Conservation (phyloP, 495 filamentous ascomycete genomes). For the Aeminium ludgeri region DNA sequence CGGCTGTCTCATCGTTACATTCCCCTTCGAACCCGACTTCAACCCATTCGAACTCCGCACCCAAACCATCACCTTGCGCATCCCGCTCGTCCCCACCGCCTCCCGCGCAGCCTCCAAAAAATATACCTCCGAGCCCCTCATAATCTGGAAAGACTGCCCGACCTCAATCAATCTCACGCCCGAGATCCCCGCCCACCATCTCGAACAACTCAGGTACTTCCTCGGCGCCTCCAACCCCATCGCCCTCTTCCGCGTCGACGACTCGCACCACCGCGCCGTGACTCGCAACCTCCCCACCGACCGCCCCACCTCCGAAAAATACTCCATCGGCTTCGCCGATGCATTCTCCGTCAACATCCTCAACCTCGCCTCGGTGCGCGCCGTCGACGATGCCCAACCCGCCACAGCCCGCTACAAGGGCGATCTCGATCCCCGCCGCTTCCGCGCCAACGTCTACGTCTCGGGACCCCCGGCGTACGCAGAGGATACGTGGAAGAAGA, state of each 20-base stretch:
- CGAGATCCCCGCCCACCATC: conserved; percentile 34
- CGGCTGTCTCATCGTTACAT: conserved; percentile 39
- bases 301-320: conserved; percentile 49
- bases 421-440: conserved; percentile 47
- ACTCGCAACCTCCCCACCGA: conserved; percentile 58
- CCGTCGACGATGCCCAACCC: conserved; percentile 29
- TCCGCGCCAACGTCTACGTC: conserved; percentile 72
- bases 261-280: conserved; percentile 44
- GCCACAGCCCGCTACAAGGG: conserved; percentile 7
- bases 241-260: conserved; percentile 56
- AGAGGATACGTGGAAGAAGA: conserved; percentile 67
- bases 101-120: conserved; percentile 32
- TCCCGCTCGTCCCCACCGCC: conserved; percentile 48
- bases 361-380: conserved; percentile 54
- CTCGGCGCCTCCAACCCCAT: conserved; percentile 47
- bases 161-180: conserved; percentile 31
- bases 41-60: conserved; percentile 17
- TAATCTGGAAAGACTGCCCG: conserved; percentile 61
- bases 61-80: conserved; percentile 28
- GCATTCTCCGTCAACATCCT: conserved; percentile 77
- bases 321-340: conserved; percentile 67
- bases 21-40: conserved; percentile 32
- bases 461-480: conserved; percentile 43
- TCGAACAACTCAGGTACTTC: conserved; percentile 35
- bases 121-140: conserved; percentile 47